phyloP scores from a whole-genome alignment of 2,329 filamentous ascomycete species.

The Phyllosticta capitalensis region DNA sequence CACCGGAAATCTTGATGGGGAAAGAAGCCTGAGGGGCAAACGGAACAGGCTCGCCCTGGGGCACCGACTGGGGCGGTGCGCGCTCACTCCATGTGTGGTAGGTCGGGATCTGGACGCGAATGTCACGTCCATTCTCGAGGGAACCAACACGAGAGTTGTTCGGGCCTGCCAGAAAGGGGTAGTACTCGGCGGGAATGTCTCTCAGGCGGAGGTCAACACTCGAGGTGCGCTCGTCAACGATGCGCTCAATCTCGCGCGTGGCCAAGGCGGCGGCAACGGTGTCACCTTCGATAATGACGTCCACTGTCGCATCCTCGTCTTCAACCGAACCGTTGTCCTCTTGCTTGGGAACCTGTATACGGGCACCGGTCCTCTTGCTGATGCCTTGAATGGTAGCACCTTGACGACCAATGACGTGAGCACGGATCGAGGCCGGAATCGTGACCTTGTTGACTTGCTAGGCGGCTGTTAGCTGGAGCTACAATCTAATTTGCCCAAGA shows the following conservation, averaged over 20 bases:
- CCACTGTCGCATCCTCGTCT: constrained; percentile 71
- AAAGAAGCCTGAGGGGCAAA: constrained; percentile 65
- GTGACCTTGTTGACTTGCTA: constrained; percentile 63
- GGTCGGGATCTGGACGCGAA: constrained; percentile 74
- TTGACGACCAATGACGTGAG: constrained; percentile 87
- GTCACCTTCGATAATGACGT: constrained; percentile 86
- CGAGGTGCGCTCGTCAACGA: constrained; percentile 76
- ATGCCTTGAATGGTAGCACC: constrained; percentile 85
- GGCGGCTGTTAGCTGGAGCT: constrained; percentile 9
- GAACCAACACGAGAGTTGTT: constrained; percentile 58
- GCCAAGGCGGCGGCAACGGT: constrained; percentile 78
- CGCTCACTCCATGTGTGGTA: constrained; percentile 65
- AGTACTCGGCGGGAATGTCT: constrained; percentile 82
- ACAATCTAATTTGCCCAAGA: neutral
- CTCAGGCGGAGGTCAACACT: constrained; percentile 74
- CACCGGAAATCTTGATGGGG: constrained; percentile 78
- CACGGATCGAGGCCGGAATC: constrained; percentile 72
- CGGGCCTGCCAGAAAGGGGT: constrained; percentile 84
- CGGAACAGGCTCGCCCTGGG: constrained; percentile 53
- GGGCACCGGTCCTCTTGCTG: constrained; percentile 80
- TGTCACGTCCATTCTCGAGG: constrained; percentile 62
- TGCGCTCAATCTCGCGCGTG: constrained; percentile 72
- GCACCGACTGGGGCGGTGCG: constrained; percentile 54
- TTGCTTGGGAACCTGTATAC: constrained; percentile 77
- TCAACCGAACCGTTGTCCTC: constrained; percentile 60